Evolutionary conservation across 345 rosid species (phyloP), one percentile per base, ranked within the genome.

Genomic region (Odontarrhena argentea): DNA sequence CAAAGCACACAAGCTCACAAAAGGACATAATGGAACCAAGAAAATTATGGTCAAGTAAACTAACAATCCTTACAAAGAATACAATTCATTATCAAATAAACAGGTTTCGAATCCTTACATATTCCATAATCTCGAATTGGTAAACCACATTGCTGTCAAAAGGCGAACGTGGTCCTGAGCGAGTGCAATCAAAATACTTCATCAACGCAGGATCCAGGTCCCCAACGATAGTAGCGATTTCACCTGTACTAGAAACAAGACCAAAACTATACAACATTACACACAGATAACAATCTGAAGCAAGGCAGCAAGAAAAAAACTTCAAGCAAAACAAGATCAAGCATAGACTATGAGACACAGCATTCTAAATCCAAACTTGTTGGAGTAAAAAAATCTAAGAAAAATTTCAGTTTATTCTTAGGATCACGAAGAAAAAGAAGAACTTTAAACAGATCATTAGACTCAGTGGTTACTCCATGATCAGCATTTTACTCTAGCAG

Each of bases 41-140:
- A 14, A 68, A 26, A 2, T 8, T 11, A 9, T 14, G 35, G 60
- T 9, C 8, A 7, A 11, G 30, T 41, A 12, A 66, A 11, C 10
- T 51, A 32, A 49, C 8, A 8, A 38, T 18, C 14, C 10, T 22
- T 57, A 47, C 34, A 50, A 18, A 49, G 10, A 12, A 42, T 24
- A 42, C 24, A 14, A 24, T 7, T 3, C 22, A 4, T 37, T 8
- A 38, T 0, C 30, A 51, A 18, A 35, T 14, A 18, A 67, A 60
- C 4, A 4, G 45, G 35, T 54, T 14, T 25, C 34, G 55, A 34
- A 54, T 13, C 54, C 92, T 36, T 78, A 94, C 97, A 77, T 87
- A 94, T 88, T 94, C 99, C 97, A 94, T 94, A 54, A 81, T 83
- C 88, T 91, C 96, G 69, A 91, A 94, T 68, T 94, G 96, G 63